Evolutionary conservation across 345 rosid genomes (phyloP), one percentile per base, ranked within the genome.

Genomic region (Erysimum cheiranthoides): DNA sequence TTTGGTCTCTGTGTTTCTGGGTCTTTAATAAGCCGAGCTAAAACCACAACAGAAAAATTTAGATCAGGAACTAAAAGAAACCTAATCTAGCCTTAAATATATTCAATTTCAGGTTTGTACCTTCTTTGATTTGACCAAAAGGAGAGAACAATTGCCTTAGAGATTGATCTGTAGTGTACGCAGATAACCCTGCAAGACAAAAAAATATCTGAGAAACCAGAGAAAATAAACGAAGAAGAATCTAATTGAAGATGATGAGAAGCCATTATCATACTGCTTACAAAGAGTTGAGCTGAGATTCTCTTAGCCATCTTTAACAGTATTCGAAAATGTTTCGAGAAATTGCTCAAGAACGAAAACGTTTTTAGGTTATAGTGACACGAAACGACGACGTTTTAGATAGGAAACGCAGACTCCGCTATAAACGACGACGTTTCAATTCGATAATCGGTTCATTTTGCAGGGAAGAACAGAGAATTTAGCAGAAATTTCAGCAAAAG

Each of bases 41-140:
- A 17, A 1, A 5, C 21, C 39, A 11, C 61, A 5, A 4, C 25
- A 32, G 21, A 7, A 25, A 71, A 60, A 13, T 13, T 18, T 6
- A 59, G 35, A 2, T 27, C 3, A 71, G 2, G 14, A 35, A 52
- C 83, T 85, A 90, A 73, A 4, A 35, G 5, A 45, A 64, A 79
- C 70, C 27, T 49, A 73, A 61, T 80, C 79, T 17, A 73, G 71
- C 14, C 21, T 7, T 40, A 1, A 18, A 60, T 27, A 11, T 10
- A 91, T 5, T 50, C 85, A 17, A 56, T 34, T 46, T 34, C 7
- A 17, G 21, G 14, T 11, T 0, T 1, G 1, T 10, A 86, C 97
- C 95, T 72, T 85, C 80, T 53, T 65, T 79, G 43, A 89, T 85
- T 34, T 65, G 79, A 40, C 95, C 95, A 61, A 84, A 92, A 0